Conservation (phyloP, 805 yeast genomes). For the Scheffersomyces coipomensis region DNA sequence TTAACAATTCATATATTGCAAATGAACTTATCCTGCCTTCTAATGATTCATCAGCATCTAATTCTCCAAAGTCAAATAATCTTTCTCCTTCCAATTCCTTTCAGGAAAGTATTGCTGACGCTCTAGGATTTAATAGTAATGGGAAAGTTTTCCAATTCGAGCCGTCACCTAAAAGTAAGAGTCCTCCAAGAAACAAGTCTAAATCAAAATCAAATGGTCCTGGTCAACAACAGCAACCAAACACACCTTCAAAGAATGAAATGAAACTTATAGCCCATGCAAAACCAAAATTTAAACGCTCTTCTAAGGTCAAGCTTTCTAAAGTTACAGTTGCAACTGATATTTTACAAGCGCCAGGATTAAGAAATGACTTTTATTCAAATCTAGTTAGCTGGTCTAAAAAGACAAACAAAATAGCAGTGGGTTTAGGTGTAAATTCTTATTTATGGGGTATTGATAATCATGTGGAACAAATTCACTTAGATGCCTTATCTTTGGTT, state of each 20-base stretch:
- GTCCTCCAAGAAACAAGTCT: background rate
- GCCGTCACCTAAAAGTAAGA: background rate
- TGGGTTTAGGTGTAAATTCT: constrained; percentile 60
- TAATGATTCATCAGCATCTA: background rate
- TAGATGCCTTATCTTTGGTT: constrained; percentile 44
- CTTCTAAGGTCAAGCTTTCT: background rate
- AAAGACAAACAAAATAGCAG: constrained; percentile 49
- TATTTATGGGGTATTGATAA: constrained; percentile 61
- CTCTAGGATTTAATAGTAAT: constrained; percentile 43
- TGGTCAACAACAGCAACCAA: constrained; percentile 14
- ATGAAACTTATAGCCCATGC: constrained; percentile 8
- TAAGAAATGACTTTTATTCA: constrained; percentile 76
- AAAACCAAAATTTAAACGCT: background rate
- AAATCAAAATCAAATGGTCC: constrained; percentile 9
- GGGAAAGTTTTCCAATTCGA: constrained; percentile 41
- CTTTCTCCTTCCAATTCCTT: background rate
- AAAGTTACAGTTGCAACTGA: constrained; percentile 9
- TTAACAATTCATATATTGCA: background rate
- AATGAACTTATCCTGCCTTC: background rate
- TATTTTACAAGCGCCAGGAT: constrained; percentile 55
- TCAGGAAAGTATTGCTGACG: constrained; percentile 37
- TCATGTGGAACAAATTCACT: constrained; percentile 41
- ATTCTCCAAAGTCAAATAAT: background rate
- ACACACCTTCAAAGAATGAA: constrained; percentile 8
- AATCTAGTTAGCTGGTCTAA: constrained; percentile 74